A percentile compares a stretch with the other conserved stretches of the same genome.
Conservation (phyloP, 768 basidiomycete species). For the Amylocystis lapponica region DNA sequence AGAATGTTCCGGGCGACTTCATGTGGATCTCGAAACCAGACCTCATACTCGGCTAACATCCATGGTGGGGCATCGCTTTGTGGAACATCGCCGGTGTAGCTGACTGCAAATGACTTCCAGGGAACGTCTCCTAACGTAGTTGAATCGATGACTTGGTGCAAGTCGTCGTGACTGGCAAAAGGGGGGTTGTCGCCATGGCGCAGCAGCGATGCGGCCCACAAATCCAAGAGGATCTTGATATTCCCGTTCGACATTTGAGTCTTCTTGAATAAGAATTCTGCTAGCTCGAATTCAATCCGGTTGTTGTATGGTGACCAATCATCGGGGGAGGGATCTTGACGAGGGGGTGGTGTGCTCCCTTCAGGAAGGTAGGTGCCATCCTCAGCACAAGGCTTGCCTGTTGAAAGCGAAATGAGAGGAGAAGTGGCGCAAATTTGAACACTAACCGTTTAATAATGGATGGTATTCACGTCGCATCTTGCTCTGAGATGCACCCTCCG, state of each 20-base stretch:
- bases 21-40: conserved; percentile 17
- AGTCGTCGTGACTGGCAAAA: conserved; percentile 25
- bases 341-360: conserved; percentile 1
- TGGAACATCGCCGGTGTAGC: conserved; percentile 13
- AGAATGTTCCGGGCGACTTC: conserved; percentile 16
- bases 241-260: conserved; percentile 15
- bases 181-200: conserved; percentile 8
- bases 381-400: conserved; percentile 2
- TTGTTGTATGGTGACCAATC: conserved; percentile 14
- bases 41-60: conserved; percentile 20
- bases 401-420: background rate
- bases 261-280: conserved; percentile 17
- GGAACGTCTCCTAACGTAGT: conserved; percentile 29
- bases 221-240: conserved; percentile 5
- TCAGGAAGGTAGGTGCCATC: conserved; percentile 1
- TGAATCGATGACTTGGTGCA: conserved; percentile 30
- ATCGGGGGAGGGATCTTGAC: background rate
- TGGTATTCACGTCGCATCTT: no score
- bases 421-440: no score
- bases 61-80: conserved; percentile 14
- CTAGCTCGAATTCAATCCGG: conserved; percentile 15
- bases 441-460: no score
- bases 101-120: conserved; percentile 30
- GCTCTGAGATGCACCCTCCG: no score
- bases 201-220: conserved; percentile 10